Base-by-base conservation (phyloP, 768 basidiomycete genomes). In the Mycena epipterygia region DNA sequence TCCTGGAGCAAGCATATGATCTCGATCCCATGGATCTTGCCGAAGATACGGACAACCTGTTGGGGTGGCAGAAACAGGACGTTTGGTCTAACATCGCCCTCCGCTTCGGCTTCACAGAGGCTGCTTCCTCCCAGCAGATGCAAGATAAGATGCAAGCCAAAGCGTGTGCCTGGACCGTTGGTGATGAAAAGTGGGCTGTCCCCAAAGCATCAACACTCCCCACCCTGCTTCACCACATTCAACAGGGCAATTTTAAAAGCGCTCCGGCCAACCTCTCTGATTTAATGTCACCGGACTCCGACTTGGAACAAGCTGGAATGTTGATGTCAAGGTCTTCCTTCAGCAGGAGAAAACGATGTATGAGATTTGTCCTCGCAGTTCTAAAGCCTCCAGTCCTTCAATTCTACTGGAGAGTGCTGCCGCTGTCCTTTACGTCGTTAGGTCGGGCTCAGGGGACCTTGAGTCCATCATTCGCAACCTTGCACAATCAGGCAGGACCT, bases 381-480 rank as follows among this genome's bases (percentile, higher is more conserved):
- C 58, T 37, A 53, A n/a, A n/a, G n/a, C n/a, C n/a, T n/a, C n/a
- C n/a, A n/a, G n/a, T n/a, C n/a, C n/a, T n/a, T n/a, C n/a, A 69
- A 60, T 71, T 30, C 23, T 66, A 27, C 35, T 67, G 59, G 53
- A 62, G 29, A 49, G 37, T 46, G 60, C 64, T 27, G 70, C 70
- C 35, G 41, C 70, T 23, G 64, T 60, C 19, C 70, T 71, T 21
- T 59, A 65, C 35, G 42, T 56, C 14, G 17, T 71, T 5, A 51
- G 70, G 39, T 55, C 64, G 53, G 68, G 53, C 33, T 70, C 42
- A 41, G 44, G 27, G 44, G 46, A 21, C 14, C 6, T 48, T 25
- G 52, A n/a, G 35, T 29, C 21, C 37, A 42, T 71, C 61, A 64
- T 67, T 42, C 55, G 48, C 23, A 37, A 64, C 29, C 61, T 72